A percentile compares a stretch with the other conserved stretches of the same genome.
Conservation (phyloP, 176 grass and related monocot species). For the sorghum (Sorghum bicolor) region DNA sequence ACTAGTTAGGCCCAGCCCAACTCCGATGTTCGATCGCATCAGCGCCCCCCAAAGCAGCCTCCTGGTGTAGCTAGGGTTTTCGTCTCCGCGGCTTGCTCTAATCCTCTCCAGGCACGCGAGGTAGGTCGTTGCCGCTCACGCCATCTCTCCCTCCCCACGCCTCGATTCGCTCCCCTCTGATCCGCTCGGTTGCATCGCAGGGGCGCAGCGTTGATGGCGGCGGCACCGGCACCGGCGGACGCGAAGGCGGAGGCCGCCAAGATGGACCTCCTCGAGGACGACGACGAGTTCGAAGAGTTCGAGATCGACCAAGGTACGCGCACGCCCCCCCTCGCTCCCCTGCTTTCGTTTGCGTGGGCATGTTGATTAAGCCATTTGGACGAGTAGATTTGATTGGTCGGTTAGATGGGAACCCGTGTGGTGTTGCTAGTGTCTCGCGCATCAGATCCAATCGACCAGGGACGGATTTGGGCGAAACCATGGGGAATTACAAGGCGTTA, state of each 20-base stretch:
- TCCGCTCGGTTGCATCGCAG: background rate
- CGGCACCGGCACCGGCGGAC: conserved; percentile 42
- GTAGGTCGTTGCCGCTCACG: background rate
- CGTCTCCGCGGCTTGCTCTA: background rate
- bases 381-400: background rate
- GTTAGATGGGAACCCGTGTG: background rate
- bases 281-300: conserved; percentile 76
- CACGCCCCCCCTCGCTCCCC: no score
- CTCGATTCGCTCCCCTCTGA: background rate
- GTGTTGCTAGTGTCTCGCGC: background rate
- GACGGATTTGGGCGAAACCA: background rate
- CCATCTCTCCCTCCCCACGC: background rate
- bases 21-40: background rate
- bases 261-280: conserved; percentile 74
- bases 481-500: background rate
- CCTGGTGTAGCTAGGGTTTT: background rate
- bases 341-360: background rate
- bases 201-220: conserved; percentile 29
- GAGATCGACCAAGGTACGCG: conserved; percentile 55
- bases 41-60: no score
- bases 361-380: background rate
- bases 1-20: background rate
- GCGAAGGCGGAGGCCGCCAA: conserved; percentile 45
- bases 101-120: background rate
- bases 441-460: background rate